These are phyloP conservation scores for Boletellus ananas DNA, from an alignment of 768 basidiomycete genomes.

Conservation along the genomic window DNA sequence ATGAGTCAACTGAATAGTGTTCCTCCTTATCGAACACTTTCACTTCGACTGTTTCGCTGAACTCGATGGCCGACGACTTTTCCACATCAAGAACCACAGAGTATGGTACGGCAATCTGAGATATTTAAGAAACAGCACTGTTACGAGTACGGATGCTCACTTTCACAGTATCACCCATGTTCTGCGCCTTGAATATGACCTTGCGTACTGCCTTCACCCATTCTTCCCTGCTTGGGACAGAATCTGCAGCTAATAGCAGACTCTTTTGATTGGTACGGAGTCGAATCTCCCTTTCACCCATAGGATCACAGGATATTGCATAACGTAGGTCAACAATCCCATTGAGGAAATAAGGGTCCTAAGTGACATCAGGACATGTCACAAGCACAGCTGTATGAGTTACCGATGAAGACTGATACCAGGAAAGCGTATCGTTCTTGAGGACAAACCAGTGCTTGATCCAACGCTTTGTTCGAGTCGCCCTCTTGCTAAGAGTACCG, in stretches of 20 bases:
- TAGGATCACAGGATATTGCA: constrained; percentile 81
- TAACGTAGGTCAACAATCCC: constrained; percentile 96
- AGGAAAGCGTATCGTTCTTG: constrained; percentile 93
- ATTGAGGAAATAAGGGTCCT: constrained; percentile 98
- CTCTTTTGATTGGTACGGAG: constrained; percentile 79
- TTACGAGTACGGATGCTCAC: constrained; percentile 34
- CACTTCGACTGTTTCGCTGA: constrained; percentile 94
- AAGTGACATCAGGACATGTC: constrained; percentile 4
- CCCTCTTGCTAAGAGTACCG: constrained; percentile 83
- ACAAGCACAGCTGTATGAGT: constrained; percentile 20
- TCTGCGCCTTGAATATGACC: constrained; percentile 94
- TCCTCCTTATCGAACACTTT: constrained; percentile 83
- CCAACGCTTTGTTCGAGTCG: constrained; percentile 87
- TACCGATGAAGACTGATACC: constrained; percentile 94
- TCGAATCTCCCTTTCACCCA: constrained; percentile 74
- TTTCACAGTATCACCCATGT: constrained; percentile 95
- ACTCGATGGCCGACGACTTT: constrained; percentile 84
- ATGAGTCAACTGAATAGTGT: constrained; percentile 76
- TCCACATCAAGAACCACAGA: constrained; percentile 87
- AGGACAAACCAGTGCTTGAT: constrained; percentile 95
- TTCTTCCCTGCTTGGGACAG: constrained; percentile 79
- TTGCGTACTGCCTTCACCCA: constrained; percentile 96
- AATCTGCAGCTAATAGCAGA: constrained; percentile 71
- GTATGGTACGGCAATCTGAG: constrained; percentile 89
- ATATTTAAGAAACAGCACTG: constrained; percentile 4